phyloP scores from a whole-genome alignment of 2,329 filamentous ascomycete species.

The Lachnellula hyalina region DNA sequence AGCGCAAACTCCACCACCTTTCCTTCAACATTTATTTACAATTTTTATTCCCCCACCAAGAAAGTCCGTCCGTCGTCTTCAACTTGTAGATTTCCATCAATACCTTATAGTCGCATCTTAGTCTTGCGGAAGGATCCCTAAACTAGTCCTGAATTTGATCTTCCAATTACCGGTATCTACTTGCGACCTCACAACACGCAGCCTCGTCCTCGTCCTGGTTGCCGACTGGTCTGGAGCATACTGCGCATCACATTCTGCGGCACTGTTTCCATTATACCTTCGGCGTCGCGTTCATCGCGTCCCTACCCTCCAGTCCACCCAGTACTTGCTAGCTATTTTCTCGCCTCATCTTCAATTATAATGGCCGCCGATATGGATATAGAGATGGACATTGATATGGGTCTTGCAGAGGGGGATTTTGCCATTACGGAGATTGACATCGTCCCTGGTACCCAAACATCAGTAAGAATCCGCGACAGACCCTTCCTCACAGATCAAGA shows the following conservation, averaged over 20 bases:
- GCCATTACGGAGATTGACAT: slow-evolving; percentile 19
- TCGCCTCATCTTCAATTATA: slow-evolving; percentile 1
- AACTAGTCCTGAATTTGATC: too few relatives aligned
- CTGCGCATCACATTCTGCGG: not conserved
- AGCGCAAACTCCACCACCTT: too few relatives aligned
- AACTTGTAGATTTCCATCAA: too few relatives aligned
- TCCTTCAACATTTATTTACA: too few relatives aligned
- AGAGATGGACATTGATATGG: slow-evolving; percentile 69
- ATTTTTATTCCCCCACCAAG: too few relatives aligned
- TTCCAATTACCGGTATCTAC: too few relatives aligned
- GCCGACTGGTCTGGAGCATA: not conserved
- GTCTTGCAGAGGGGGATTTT: slow-evolving; percentile 39
- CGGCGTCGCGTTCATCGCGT: not conserved
- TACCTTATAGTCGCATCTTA: too few relatives aligned
- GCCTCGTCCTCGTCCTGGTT: too few relatives aligned
- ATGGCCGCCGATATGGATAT: slow-evolving; percentile 56
- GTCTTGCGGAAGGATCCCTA: too few relatives aligned
- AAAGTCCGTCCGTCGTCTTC: too few relatives aligned
- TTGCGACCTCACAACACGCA: too few relatives aligned
- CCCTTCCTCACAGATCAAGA: not conserved
- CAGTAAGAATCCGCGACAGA: slow-evolving; percentile 1
- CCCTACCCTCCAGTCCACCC: not conserved
- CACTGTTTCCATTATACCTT: not conserved
- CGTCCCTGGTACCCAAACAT: slow-evolving; percentile 9
- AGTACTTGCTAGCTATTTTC: not conserved